Conservation (phyloP, 2,329 filamentous ascomycete genomes). For the Rutstroemia sp. region DNA sequence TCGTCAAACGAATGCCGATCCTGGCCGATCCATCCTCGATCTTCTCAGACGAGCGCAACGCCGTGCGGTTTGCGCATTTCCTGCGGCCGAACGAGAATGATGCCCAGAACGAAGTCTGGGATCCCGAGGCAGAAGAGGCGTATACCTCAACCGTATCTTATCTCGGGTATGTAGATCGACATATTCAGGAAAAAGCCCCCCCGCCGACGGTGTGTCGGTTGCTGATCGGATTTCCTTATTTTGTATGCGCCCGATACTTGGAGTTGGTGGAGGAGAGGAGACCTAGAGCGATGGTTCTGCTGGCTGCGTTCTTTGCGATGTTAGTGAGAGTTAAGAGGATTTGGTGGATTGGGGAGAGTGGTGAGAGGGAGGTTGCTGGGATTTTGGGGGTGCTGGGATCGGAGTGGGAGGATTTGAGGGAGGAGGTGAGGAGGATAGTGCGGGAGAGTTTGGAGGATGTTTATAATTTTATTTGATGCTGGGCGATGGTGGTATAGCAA, state of each 20-base stretch:
- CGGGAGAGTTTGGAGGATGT: background rate
- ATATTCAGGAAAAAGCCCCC: background rate
- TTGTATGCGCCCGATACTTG: constrained; percentile 6
- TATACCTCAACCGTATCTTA: constrained; percentile 7
- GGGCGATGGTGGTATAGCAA: too few relatives aligned
- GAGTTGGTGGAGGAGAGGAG: constrained; percentile 10
- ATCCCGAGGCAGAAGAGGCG: constrained; percentile 9
- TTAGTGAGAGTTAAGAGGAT: constrained; percentile 26
- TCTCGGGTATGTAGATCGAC: constrained; percentile 7
- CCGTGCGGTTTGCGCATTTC: too few relatives aligned
- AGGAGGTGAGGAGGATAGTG: background rate
- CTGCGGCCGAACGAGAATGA: background rate
- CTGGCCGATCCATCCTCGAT: background rate
- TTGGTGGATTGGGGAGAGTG: constrained; percentile 27
- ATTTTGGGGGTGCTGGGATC: constrained; percentile 1
- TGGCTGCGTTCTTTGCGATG: constrained; percentile 28
- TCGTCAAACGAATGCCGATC: constrained; percentile 3
- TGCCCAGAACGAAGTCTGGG: constrained; percentile 14
- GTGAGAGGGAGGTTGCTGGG: constrained; percentile 5
- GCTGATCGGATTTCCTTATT: constrained; percentile 10
- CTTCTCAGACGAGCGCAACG: background rate
- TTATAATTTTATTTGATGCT: background rate
- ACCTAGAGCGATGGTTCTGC: constrained; percentile 12
- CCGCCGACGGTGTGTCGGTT: background rate
- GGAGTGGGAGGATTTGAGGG: background rate